Evolutionary conservation across 192 early-diverging fungal species (phyloP), one percentile per base, ranked within the genome.

Genomic region (Lunasporangiospora selenospora): DNA sequence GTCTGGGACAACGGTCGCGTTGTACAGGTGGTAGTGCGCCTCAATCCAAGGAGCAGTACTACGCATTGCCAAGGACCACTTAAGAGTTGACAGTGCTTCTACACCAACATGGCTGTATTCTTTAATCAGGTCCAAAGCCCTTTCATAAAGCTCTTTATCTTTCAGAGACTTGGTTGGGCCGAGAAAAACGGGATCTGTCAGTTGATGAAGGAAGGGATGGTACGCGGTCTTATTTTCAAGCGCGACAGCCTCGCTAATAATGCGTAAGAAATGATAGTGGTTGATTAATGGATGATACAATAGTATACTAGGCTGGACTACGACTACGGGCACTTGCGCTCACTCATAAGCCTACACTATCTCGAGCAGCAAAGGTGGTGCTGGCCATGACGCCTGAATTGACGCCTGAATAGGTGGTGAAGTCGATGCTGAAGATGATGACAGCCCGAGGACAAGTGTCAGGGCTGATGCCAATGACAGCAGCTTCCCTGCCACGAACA

Each of bases 11-110:
- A 94, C 87, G 5, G 80, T 84, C 1, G 85, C 56, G n/a, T 80
- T 62, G 79, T 97, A 97, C 26, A 87, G 84, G 46, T 93, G 92
- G 71, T 96, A 90, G 54, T 89, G 85, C 0, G 95, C 86, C 61
- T 92, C 82, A 24, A 97, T 86, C n/a, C 80, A 81, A 0, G 97
- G 94, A 15, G 95, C 92, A 26, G 82, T 58, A 1, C 76, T 77
- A 37, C 90, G 91, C 23, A 90, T 63, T 4, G 93, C 71, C 12
- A 97, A 79, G 16, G 88, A 78, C 18, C 92, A 80, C 53, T 87
- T 82, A 10, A 92, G 58, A n/a, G 92, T 76, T 31, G 91, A 75
- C 33, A 82, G 40, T 13, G 82, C 77, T 13, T 88, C 59, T 1
- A 75, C 53, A 11, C 53, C 38, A 10, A 65, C 53, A 6, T 86